Base-by-base conservation (phyloP, 1,284 basidiomycete genomes). In the Tilletia setariae region DNA sequence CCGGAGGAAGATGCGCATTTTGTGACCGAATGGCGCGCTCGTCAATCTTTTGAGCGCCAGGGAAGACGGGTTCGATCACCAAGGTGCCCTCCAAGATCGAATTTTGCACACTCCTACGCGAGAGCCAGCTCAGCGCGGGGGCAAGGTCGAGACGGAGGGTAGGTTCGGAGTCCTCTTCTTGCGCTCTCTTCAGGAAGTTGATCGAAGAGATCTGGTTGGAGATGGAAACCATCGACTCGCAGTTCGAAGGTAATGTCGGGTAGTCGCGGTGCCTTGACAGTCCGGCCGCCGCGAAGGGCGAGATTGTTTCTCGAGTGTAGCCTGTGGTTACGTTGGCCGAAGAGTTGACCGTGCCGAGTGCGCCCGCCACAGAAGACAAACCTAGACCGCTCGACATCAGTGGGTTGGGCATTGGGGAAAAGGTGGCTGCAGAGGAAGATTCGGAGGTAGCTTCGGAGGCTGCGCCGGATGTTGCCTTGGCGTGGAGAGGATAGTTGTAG, bases 101-200 rank as follows among this genome's bases (percentile, higher is more conserved):
- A 8, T 88, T 85, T 6, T 90, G 86, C 13, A 97, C 91, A n/a
- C 89, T 89, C 35, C 94, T 89, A 23, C 95, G 87, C 9, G 91
- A 91, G 15, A 98, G 86, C 91, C 93, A 98, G 76, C 93, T 94
- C 32, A 98, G 86, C 15, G 93, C 92, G 0, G 94, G 92, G 0
- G 95, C 94, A n/a, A 92, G 85, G 80, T 98, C 94, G 28, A 98
- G 87, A 1, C 96, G 89, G 44, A 98, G 85, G 0, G 93, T 92
- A 0, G 95, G 92, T 74, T 98, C 96, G 21, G 94, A 91, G 83
- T 98, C 95, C 84, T 98, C 96, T 2, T 87, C 86, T 30, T 91
- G 84, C 23, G 94, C 84, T 42, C 95, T 87, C 19, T 91, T 87
- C 30, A 98, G 83, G 84, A 97, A 97, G 0, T 94, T 90, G 62